Evolutionary conservation across 805 yeast genomes (phyloP).

Genomic region (Starmerella ratchasimensis): DNA sequence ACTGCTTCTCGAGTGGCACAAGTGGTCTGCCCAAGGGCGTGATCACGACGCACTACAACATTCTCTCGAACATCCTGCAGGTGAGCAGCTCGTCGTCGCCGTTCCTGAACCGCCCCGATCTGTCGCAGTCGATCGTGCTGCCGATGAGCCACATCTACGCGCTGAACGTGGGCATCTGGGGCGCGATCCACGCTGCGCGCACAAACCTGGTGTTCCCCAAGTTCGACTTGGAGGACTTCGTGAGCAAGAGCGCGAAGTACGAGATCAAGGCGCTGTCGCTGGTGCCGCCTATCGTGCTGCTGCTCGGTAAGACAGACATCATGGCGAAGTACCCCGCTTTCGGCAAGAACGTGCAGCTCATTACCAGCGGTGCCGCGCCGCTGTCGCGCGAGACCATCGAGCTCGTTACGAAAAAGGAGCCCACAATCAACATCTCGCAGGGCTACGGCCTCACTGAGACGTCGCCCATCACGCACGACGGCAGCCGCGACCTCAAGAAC

Average conservation of each 20-base stretch:
- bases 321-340: constrained; percentile 34
- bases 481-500: constrained; percentile 26
- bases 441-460: constrained; percentile 46
- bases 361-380: constrained; percentile 34
- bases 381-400: constrained; percentile 22
- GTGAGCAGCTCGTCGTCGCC: background rate
- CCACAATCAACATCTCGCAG: constrained; percentile 15
- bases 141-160: constrained; percentile 29
- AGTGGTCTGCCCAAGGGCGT: constrained; percentile 73
- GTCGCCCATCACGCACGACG: constrained; percentile 38
- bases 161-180: constrained; percentile 22
- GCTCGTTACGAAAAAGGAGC: constrained; percentile 10
- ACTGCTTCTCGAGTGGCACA: constrained; percentile 26
- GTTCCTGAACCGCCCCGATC: constrained; percentile 22
- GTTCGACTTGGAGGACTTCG: constrained; percentile 26
- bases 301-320: constrained; percentile 34
- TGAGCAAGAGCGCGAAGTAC: constrained; percentile 22
- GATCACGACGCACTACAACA: constrained; percentile 44
- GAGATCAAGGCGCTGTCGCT: constrained; percentile 31
- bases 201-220: constrained; percentile 21
- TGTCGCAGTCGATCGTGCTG: constrained; percentile 23
- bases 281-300: constrained; percentile 32
- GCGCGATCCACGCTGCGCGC: constrained; percentile 17
- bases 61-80: constrained; percentile 29
- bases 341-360: constrained; percentile 28